A percentile compares a stretch with the other conserved stretches of the same genome.
Evolutionary conservation across 2,329 filamentous ascomycete species (phyloP).

Genomic region (Neospermospora avenae): DNA sequence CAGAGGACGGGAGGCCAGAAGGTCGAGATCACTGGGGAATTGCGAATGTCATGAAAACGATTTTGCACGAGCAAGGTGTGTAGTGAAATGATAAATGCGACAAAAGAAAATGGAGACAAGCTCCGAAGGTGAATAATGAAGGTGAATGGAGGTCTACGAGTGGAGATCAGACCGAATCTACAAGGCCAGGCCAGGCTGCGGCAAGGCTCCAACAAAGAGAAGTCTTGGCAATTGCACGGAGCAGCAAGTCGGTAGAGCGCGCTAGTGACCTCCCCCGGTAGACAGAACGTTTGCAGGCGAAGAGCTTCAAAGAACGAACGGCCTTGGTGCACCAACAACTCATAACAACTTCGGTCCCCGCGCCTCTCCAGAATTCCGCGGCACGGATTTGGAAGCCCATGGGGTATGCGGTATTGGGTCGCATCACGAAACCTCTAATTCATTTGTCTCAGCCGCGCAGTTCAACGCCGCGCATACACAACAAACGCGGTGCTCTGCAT

Average conservation of each 20-base stretch:
- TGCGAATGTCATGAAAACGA: neutral
- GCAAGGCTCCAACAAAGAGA: neutral
- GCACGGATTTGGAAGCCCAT: neutral
- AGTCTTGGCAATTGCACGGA: neutral
- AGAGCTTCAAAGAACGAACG: conserved; percentile 7
- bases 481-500: conserved; percentile 11
- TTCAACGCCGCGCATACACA: conserved; percentile 7
- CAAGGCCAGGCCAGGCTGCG: neutral
- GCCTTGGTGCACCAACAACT: neutral
- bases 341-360: neutral
- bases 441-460: neutral
- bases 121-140: neutral
- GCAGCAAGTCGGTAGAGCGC: neutral
- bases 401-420: neutral
- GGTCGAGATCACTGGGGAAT: neutral
- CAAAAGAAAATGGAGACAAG: conserved; percentile 11
- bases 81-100: conserved; percentile 4
- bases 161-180: too few relatives aligned
- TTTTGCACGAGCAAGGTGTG: neutral
- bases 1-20: neutral
- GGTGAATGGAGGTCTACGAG: neutral
- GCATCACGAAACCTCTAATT: neutral
- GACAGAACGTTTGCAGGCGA: neutral
- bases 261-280: neutral
- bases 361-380: neutral